phyloP scores from a whole-genome alignment of 495 filamentous ascomycete species.

The Podospora fimiseda region DNA sequence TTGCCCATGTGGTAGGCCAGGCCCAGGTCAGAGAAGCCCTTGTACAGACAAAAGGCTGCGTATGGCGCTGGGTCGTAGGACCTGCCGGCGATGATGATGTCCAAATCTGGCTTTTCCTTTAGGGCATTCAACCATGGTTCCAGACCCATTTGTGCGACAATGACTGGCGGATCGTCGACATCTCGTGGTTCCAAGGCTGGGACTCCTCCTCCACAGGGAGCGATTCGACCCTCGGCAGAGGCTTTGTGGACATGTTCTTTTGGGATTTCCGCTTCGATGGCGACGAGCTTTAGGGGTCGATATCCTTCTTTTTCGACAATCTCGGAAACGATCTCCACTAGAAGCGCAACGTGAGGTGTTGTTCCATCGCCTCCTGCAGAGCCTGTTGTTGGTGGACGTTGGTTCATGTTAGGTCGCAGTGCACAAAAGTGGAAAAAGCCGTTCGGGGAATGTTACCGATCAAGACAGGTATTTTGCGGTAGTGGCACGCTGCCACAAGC shows the following conservation, averaged over 20 bases:
- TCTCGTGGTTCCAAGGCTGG: conserved; percentile 33
- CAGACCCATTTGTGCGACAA: conserved; percentile 34
- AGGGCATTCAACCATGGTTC: conserved; percentile 38
- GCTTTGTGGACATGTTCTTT: conserved; percentile 27
- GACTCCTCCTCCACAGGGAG: conserved; percentile 29
- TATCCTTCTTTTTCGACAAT: conserved; percentile 24
- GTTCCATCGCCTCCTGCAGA: conserved; percentile 46
- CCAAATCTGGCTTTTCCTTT: conserved; percentile 32
- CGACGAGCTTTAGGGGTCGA: conserved; percentile 33
- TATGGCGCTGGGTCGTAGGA: conserved; percentile 47
- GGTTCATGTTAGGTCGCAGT: too few species aligned
- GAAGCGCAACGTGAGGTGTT: conserved; percentile 38
- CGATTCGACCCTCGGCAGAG: conserved; percentile 15
- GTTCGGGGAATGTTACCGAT: conserved; percentile 21
- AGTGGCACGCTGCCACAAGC: conserved; percentile 25
- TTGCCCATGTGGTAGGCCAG: conserved; percentile 43
- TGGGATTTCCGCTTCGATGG: conserved; percentile 34
- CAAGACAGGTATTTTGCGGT: conserved; percentile 32
- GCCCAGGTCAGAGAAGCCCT: conserved; percentile 8
- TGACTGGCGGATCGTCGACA: conserved; percentile 27
- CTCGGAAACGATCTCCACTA: conserved; percentile 32
- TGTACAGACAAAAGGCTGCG: conserved; percentile 33
- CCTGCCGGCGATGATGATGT: conserved; percentile 43
- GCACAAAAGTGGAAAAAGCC: not conserved
- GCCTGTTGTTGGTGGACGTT: too few species aligned